Conservation (phyloP, 192 early-diverging fungal species). For the Linnemannia hyalina region DNA sequence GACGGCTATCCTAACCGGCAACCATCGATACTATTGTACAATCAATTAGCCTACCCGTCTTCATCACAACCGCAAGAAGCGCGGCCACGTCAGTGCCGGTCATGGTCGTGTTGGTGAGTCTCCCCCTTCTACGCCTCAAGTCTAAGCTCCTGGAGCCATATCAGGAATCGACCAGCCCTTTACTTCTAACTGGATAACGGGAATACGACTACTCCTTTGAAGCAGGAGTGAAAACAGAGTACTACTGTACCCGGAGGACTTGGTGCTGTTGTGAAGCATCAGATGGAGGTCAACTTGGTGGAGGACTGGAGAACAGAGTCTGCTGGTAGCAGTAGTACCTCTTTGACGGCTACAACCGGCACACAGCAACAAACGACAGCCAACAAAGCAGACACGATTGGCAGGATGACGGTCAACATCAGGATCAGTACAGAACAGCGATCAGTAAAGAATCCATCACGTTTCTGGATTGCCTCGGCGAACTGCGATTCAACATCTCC, state of each 20-base stretch:
- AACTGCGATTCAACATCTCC: not conserved
- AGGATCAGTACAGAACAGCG: not conserved
- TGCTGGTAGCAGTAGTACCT: not conserved
- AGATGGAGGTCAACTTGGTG: not conserved
- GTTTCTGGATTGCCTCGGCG: not conserved
- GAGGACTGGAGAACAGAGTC: not conserved
- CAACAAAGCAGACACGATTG: not conserved
- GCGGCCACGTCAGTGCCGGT: conserved; percentile 99
- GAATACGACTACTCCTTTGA: not conserved
- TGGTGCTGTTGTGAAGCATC: not conserved
- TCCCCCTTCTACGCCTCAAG: not conserved
- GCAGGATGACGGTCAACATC: not conserved
- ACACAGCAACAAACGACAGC: not conserved
- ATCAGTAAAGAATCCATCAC: not conserved
- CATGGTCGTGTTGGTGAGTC: conserved; percentile 96
- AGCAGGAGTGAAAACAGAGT: not conserved
- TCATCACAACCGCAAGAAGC: conserved; percentile 93
- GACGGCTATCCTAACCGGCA: not conserved
- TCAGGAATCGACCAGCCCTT: not conserved
- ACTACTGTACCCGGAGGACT: not conserved
- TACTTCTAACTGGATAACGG: not conserved
- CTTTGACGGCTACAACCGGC: not conserved
- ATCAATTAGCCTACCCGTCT: conserved; percentile 81
- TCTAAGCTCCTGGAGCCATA: not conserved
- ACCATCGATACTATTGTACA: not conserved